Percentiles rank a stretch among this genome's conserved stretches.
Conservation (phyloP, 768 basidiomycete species). For the Leccinum rimulosum region DNA sequence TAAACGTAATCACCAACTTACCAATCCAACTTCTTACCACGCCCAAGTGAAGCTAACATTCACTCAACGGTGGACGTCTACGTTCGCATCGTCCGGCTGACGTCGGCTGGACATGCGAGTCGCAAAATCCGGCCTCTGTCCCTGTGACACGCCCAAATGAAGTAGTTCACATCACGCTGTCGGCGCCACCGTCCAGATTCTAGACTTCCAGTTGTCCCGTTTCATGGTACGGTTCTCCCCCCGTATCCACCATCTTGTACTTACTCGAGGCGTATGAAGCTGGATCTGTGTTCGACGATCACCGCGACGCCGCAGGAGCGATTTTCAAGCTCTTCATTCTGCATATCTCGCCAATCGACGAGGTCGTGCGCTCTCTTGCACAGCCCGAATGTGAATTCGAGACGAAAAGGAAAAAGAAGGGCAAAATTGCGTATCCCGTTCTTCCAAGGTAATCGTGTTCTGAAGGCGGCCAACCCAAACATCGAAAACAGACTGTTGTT, state of each 20-base stretch:
- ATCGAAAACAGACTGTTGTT: neutral
- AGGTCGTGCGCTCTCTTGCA: neutral
- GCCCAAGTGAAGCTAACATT: neutral
- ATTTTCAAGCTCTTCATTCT: neutral
- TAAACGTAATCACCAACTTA: neutral
- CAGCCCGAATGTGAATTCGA: neutral
- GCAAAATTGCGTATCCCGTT: neutral
- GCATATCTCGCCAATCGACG: constrained; percentile 9
- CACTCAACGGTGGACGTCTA: neutral
- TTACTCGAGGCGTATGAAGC: neutral
- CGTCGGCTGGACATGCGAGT: neutral
- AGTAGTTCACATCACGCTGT: neutral
- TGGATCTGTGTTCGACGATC: constrained; percentile 1
- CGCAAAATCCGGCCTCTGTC: neutral
- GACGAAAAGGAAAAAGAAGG: neutral
- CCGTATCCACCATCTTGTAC: neutral
- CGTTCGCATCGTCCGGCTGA: neutral
- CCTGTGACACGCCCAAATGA: neutral
- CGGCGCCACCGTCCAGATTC: neutral
- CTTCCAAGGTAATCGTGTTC: neutral
- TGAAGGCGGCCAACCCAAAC: neutral
- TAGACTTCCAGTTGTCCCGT: neutral
- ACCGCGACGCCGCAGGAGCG: constrained; percentile 4
- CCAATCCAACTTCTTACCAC: constrained; percentile 2
- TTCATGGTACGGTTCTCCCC: neutral